A percentile compares a stretch with the other conserved stretches of the same genome.
phyloP scores from a whole-genome alignment of 2,329 filamentous ascomycete species.

The Fusarium bulbicola region DNA sequence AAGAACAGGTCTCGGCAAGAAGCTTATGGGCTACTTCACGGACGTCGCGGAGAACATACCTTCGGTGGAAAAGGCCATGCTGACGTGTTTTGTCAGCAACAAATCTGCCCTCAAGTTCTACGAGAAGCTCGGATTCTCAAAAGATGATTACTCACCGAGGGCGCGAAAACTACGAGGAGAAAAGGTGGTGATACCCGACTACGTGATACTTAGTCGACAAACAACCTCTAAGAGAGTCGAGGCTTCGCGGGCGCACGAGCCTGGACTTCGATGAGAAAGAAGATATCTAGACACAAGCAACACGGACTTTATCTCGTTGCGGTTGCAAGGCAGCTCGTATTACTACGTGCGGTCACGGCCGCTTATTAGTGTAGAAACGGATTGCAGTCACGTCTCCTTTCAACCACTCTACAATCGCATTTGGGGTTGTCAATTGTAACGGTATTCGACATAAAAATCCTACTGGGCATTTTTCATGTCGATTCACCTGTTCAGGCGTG shows the following conservation, averaged over 20 bases:
- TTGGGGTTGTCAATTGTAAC: not conserved
- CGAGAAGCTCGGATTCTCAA: conserved; percentile 63
- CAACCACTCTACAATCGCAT: not conserved
- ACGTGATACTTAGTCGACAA: conserved; percentile 67
- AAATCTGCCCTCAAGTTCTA: conserved; percentile 68
- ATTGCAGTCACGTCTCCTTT: not conserved
- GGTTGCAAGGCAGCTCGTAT: not conserved
- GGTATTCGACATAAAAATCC: not conserved
- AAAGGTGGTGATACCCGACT: conserved; percentile 63
- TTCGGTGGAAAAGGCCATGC: conserved; percentile 72
- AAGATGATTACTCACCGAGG: conserved; percentile 64
- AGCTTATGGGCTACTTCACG: conserved; percentile 67
- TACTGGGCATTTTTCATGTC: not conserved
- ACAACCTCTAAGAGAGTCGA: conserved; percentile 36
- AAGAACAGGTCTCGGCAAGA: conserved; percentile 70
- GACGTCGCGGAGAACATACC: conserved; percentile 62
- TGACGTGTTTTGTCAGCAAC: conserved; percentile 77
- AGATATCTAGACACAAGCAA: not conserved
- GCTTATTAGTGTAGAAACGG: not conserved
- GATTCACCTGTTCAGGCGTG: not conserved
- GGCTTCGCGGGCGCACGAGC: conserved; percentile 19
- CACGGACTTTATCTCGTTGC: not conserved
- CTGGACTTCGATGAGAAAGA: conserved; percentile 1
- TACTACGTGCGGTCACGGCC: not conserved
- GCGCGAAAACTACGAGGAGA: conserved; percentile 63